These are phyloP conservation scores for Trichoderma cornu-damae DNA, from an alignment of 2,329 filamentous ascomycete species.

Conservation along the genomic window DNA sequence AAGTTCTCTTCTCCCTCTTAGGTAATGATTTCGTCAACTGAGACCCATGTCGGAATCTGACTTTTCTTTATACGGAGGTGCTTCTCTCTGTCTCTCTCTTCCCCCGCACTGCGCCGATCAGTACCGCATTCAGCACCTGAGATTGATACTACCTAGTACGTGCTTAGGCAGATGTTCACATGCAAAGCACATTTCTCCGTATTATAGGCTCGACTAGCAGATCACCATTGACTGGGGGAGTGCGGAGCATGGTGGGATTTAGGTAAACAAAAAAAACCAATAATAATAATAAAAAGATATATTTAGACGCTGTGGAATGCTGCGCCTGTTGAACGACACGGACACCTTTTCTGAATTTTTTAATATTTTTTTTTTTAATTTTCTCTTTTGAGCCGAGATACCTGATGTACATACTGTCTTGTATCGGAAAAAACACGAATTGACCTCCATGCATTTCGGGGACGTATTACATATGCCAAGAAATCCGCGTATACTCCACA, in stretches of 20 bases:
- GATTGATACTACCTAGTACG: not conserved
- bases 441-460: slow-evolving; percentile 24
- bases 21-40: not conserved
- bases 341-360: too few species aligned
- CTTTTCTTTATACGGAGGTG: not conserved
- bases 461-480: too few species aligned
- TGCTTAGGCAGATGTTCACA: not conserved
- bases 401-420: too few species aligned
- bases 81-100: not conserved
- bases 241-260: not conserved
- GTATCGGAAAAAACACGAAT: slow-evolving; percentile 35
- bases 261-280: not conserved
- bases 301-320: slow-evolving; percentile 4
- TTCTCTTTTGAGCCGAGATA: slow-evolving; percentile 20
- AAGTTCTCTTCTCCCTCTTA: too few species aligned
- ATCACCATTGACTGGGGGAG: not conserved
- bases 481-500: too few species aligned
- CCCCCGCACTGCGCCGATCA: slow-evolving; percentile 3
- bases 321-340: not conserved
- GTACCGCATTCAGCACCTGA: not conserved
- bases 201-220: not conserved
- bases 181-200: not conserved
- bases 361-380: not conserved
- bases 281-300: not conserved
- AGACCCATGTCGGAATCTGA: not conserved